These are phyloP conservation scores for Hyphopichia burtonii DNA, from an alignment of 1,139 yeast genomes.

Conservation along the genomic window DNA sequence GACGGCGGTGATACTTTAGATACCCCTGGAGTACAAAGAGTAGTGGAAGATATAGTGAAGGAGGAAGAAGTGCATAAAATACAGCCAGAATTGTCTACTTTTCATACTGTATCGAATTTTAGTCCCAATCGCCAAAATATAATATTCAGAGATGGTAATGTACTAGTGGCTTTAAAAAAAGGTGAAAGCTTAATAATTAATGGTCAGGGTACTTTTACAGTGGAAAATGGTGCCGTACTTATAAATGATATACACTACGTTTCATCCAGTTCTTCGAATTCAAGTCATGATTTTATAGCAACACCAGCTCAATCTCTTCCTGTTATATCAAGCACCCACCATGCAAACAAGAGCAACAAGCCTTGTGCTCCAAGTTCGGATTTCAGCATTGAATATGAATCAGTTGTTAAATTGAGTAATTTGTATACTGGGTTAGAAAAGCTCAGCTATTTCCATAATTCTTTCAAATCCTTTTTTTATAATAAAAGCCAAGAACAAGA, in stretches of 20 bases:
- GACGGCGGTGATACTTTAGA: no score
- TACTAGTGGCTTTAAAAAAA: conserved; percentile 41
- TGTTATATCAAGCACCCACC: conserved; percentile 41
- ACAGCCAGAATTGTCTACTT: conserved; percentile 11
- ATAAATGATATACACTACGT: conserved; percentile 55
- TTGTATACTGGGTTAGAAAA: conserved; percentile 45
- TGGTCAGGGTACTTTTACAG: conserved; percentile 56
- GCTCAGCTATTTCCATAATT: conserved; percentile 48
- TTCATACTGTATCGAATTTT: conserved; percentile 6
- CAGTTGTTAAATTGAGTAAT: conserved; percentile 43
- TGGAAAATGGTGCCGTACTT: conserved; percentile 59
- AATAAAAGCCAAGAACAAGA: neutral
- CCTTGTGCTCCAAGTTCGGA: neutral
- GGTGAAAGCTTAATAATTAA: conserved; percentile 52
- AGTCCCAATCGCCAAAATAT: conserved; percentile 30
- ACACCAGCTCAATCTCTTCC: conserved; percentile 58
- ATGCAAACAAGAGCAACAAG: conserved; percentile 6
- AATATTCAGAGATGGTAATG: conserved; percentile 25
- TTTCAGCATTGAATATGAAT: conserved; percentile 35
- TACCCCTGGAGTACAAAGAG: conserved; percentile 8
- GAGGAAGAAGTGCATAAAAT: conserved; percentile 17
- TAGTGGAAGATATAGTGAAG: conserved; percentile 13
- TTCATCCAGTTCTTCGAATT: conserved; percentile 13
- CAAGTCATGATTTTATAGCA: conserved; percentile 35
- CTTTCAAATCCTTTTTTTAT: conserved; percentile 44